Conservation (phyloP, 106 monocot species). For the Vanilla planifolia region DNA sequence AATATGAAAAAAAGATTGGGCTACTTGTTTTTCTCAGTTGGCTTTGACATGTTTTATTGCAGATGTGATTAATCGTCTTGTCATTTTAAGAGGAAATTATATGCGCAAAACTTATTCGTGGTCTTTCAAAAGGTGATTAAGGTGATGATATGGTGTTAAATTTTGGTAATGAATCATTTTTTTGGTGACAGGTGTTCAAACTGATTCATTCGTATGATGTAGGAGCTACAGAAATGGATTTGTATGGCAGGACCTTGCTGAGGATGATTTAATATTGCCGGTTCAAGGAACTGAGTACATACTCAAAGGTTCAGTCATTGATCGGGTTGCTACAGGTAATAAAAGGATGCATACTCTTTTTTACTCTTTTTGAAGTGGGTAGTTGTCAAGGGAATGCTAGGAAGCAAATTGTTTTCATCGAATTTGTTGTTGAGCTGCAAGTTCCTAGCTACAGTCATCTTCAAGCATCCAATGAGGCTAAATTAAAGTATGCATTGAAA, state of each 20-base stretch:
- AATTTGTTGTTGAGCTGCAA: too few relatives aligned
- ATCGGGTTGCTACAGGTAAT: slow-evolving; percentile 47
- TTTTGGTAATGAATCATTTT: slow-evolving; percentile 2
- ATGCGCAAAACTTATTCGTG: slow-evolving; percentile 79
- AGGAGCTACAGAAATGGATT: slow-evolving; percentile 92
- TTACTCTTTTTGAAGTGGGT: too few relatives aligned
- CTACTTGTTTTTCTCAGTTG: background rate
- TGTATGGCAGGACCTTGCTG: slow-evolving; percentile 83
- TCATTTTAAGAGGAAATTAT: slow-evolving; percentile 55
- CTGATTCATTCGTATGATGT: slow-evolving; percentile 1
- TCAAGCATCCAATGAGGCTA: too few relatives aligned
- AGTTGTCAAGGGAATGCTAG: too few relatives aligned
- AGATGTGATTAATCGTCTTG: slow-evolving; percentile 70
- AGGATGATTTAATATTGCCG: slow-evolving; percentile 65
- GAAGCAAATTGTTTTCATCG: too few relatives aligned
- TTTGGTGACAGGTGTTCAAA: background rate
- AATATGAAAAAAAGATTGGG: background rate
- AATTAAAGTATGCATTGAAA: too few relatives aligned
- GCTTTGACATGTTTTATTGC: background rate
- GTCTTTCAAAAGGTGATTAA: slow-evolving; percentile 76
- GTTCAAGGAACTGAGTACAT: slow-evolving; percentile 60
- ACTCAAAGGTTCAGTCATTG: slow-evolving; percentile 74
- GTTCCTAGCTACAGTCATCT: too few relatives aligned
- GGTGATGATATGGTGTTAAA: background rate
- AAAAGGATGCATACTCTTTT: background rate